Evolutionary conservation across 805 yeast genomes (phyloP).

Genomic region (Isabelozyma rhagii): DNA sequence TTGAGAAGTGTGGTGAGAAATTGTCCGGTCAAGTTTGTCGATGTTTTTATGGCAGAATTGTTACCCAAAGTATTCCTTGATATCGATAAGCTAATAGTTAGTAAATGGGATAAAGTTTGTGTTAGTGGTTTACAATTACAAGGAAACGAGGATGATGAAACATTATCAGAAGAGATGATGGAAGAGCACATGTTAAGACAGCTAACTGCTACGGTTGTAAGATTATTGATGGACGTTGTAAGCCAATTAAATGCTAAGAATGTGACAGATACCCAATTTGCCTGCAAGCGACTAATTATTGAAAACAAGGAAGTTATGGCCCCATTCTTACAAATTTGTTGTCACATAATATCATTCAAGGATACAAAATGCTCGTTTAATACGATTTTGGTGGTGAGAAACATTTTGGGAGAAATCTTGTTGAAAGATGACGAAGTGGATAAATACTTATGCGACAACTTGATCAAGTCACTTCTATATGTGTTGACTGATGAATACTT

Average conservation of each 20-base stretch:
- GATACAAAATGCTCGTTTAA: constrained; percentile 93
- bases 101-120: constrained; percentile 71
- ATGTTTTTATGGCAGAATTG: constrained; percentile 69
- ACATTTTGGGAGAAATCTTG: constrained; percentile 66
- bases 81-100: constrained; percentile 69
- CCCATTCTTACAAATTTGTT: constrained; percentile 70
- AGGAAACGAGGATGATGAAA: constrained; percentile 69
- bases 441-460: constrained; percentile 56
- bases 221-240: constrained; percentile 81
- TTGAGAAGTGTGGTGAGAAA: constrained; percentile 81
- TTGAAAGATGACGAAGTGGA: constrained; percentile 75
- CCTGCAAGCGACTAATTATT: constrained; percentile 64
- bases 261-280: constrained; percentile 58
- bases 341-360: constrained; percentile 74
- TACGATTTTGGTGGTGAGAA: constrained; percentile 75
- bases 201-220: constrained; percentile 84
- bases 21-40: constrained; percentile 73
- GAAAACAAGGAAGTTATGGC: constrained; percentile 66
- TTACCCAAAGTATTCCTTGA: constrained; percentile 74
- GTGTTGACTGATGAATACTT: constrained; percentile 74
- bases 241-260: constrained; percentile 66
- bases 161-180: constrained; percentile 95
- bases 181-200: constrained; percentile 93
- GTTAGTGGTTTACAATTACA: constrained; percentile 54
- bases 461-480: constrained; percentile 66